Evolutionary conservation across 169 alveolate genomes (phyloP).

Genomic region (Amoebophrya sp.): DNA sequence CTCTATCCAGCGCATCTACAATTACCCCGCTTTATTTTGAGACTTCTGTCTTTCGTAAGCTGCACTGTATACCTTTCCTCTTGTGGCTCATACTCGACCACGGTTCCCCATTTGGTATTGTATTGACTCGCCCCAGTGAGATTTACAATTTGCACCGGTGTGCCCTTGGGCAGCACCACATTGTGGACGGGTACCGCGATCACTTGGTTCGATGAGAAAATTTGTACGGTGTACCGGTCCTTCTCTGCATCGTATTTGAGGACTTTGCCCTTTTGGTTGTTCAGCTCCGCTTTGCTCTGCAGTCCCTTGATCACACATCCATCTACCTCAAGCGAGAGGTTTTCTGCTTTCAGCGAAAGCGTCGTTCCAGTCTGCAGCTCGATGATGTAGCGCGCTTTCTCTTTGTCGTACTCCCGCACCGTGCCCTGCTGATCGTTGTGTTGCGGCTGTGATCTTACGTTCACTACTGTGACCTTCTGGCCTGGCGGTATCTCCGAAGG

Average conservation of each 20-base stretch:
- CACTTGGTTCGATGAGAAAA: not conserved
- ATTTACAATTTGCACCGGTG: not conserved
- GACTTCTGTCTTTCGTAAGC: not conserved
- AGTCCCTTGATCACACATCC: not conserved
- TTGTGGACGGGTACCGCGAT: not conserved
- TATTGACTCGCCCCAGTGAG: not conserved
- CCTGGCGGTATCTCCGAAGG: not conserved
- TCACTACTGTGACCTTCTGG: not conserved
- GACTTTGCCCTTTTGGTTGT: not conserved
- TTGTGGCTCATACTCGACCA: not conserved
- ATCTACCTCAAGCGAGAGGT: not conserved
- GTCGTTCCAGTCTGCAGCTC: not conserved
- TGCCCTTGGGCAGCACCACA: not conserved
- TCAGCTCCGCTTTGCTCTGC: not conserved
- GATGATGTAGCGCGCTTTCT: not conserved
- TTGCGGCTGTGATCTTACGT: not conserved
- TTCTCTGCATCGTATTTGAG: not conserved
- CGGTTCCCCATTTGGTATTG: not conserved
- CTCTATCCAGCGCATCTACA: not conserved
- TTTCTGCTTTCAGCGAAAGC: not conserved
- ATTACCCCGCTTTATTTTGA: not conserved
- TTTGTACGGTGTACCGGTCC: not conserved
- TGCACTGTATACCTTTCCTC: not conserved
- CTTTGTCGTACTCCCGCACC: not conserved
- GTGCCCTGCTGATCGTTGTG: not conserved